Base-by-base conservation (phyloP, 768 basidiomycete genomes). In the Kwoniella botswanensis region DNA sequence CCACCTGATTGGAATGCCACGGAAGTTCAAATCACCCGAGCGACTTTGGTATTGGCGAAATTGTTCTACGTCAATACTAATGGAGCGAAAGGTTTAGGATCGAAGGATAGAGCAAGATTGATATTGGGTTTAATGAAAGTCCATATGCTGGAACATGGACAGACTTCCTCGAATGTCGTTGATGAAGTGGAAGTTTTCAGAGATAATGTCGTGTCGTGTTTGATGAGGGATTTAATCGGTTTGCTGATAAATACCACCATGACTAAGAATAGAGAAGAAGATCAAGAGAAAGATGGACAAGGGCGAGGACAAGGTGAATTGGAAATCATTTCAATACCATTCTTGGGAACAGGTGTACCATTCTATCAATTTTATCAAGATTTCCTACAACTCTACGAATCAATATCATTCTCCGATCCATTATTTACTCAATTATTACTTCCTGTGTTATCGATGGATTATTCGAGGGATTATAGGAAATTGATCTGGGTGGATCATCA, bases 301-400 rank as follows among this genome's bases (percentile, higher is more conserved):
- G 41, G 18, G 4, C 59, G 21, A 44, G 18, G 21, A 17, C 13
- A 43, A 15, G 42, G 35, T 3, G 15, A n/a, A 12, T 66, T 79
- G 13, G 79, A 81, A 46, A 52, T 1, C 1, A 70, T 68, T 1
- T 57, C 76, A 18, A 57, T 61, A 12, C 70, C 76, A 4, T 81
- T 77, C 74, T 63, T 81, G 2, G 79, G 79, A 15, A 29, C 86
- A 0, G 84, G 85, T 4, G 89, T 90, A 0, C 93, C 94, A 0
- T 98, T 98, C 86, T 97, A 89, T 85, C 94, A 96, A 82, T 93
- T 91, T 78, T 98, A 94, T 85, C 91, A 91, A 15, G 94, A 97
- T 83, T 91, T 97, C 79, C 86, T 96, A 67, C 90, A 88, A 1
- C 85, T 98, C n/a, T 98, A 95, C 84, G 92, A 93, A 77, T 88